These are phyloP conservation scores for Mycosphaerelloides madeirae DNA, from an alignment of 2,329 filamentous ascomycete species.

Conservation along the genomic window DNA sequence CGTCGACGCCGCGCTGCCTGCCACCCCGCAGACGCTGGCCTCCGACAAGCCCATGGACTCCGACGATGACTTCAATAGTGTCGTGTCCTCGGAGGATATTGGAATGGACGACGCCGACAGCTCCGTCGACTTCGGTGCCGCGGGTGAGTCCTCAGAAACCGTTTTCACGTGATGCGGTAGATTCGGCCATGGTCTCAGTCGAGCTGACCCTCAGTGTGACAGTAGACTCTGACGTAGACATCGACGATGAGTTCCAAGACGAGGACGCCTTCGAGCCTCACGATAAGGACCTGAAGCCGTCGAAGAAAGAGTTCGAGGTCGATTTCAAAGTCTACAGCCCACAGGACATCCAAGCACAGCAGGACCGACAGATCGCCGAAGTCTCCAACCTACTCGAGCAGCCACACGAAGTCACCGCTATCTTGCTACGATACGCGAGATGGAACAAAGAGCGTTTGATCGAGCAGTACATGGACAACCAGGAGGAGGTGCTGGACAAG, in stretches of 20 bases:
- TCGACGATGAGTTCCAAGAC: conserved; percentile 54
- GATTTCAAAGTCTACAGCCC: conserved; percentile 79
- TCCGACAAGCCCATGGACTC: conserved; percentile 72
- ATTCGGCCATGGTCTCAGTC: background rate
- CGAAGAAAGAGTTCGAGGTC: conserved; percentile 73
- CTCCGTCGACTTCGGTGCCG: conserved; percentile 51
- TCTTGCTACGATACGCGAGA: conserved; percentile 78
- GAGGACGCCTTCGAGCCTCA: conserved; percentile 58
- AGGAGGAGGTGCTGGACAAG: conserved; percentile 72
- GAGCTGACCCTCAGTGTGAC: conserved; percentile 8
- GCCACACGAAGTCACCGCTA: conserved; percentile 82
- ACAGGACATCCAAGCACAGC: conserved; percentile 74
- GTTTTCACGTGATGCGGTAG: conserved; percentile 1
- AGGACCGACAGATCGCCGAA: conserved; percentile 80
- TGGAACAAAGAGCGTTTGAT: conserved; percentile 97
- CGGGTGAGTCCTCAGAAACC: conserved; percentile 33
- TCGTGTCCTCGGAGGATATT: conserved; percentile 62
- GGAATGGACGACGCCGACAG: conserved; percentile 62
- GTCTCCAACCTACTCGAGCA: conserved; percentile 89
- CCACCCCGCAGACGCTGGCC: conserved; percentile 47
- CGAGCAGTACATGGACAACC: conserved; percentile 91
- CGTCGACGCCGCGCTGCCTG: conserved; percentile 38
- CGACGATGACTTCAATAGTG: conserved; percentile 88
- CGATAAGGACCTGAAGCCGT: conserved; percentile 68
- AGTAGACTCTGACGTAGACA: conserved; percentile 48